Conservation (phyloP, 1,139 yeast genomes). For the Blastobotrys indianensis region DNA sequence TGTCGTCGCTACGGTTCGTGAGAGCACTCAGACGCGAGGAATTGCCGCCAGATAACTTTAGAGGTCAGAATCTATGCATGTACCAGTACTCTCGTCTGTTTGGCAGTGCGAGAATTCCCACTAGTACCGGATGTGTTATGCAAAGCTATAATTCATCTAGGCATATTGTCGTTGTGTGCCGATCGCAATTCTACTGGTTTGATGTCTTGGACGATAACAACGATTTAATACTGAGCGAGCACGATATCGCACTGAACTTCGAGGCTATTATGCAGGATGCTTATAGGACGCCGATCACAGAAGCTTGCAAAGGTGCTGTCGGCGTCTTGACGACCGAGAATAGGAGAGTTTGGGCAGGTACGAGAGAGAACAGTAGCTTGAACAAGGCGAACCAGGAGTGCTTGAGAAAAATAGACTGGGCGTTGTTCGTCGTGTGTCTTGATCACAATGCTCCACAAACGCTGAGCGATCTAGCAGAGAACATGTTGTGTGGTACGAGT, state of each 20-base stretch:
- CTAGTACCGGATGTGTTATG: constrained; percentile 74
- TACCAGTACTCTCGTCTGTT: constrained; percentile 80
- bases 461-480: constrained; percentile 64
- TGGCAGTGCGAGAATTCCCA: constrained; percentile 83
- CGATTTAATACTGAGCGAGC: constrained; percentile 64
- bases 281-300: constrained; percentile 50
- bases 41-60: constrained; percentile 64
- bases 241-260: constrained; percentile 68
- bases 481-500: constrained; percentile 84
- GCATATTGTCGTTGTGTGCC: constrained; percentile 78
- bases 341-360: constrained; percentile 75
- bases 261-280: constrained; percentile 73
- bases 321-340: constrained; percentile 89
- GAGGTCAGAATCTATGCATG: constrained; percentile 72
- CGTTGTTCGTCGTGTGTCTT: constrained; percentile 72
- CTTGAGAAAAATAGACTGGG: constrained; percentile 67
- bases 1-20: constrained; percentile 71
- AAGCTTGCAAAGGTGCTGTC: constrained; percentile 74
- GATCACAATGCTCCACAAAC: constrained; percentile 70
- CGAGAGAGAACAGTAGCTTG: constrained; percentile 44
- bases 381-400: constrained; percentile 60
- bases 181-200: constrained; percentile 90
- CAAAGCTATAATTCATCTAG: constrained; percentile 70
- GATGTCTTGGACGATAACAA: constrained; percentile 74
- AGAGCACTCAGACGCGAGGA: constrained; percentile 72